Evolutionary conservation across 331 rosid species (phyloP), one percentile per base, ranked within the genome.

Genomic region (Rhamnella rubrinervis): DNA sequence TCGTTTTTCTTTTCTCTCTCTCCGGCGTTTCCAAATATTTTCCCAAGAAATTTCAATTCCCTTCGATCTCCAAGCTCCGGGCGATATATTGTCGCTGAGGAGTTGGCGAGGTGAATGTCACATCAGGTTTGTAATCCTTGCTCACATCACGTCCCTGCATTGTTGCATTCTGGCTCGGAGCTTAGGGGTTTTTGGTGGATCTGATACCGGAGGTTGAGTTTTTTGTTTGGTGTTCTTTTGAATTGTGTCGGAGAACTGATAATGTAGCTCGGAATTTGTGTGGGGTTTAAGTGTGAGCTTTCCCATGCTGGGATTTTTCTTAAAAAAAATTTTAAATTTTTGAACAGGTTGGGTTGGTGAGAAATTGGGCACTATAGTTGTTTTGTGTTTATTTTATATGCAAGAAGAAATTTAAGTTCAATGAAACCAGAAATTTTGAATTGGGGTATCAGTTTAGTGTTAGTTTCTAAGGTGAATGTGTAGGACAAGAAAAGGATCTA

Each of bases 121-220:
- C 39, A 46, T 60, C 83, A 39, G 73, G 78, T 83, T 57, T 50
- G 75, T 67, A 71, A 28, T 7, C 63, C 35, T 5, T 52, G 79
- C 81, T 75, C 35, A 31, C 35, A 31, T 31, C 35, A 3, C 79
- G 58, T 49, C 55, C 52, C 7, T 38, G 20, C 21, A 38, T 26
- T 39, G 8, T 38, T 23, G 12, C 26, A 28, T 26, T 12, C 28
- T 67, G 20, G 52, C 7, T 37, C 11, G 16, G 14, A 44, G 49
- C 49, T 44, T 9, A 44, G 4, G 89, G 77, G 51, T 53, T 82
- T 79, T 60, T 50, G 35, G 44, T 69, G 73, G 89, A 88, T 88
- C 95, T 81, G 84, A 56, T 63, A 4, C 20, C 41, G 6, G 21
- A 74, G 28, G 41, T 50, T 13, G 25, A 6, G 46, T 14, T 78